phyloP scores from a whole-genome alignment of 192 early-diverging fungal genomes.

The Coemansia sp. region DNA sequence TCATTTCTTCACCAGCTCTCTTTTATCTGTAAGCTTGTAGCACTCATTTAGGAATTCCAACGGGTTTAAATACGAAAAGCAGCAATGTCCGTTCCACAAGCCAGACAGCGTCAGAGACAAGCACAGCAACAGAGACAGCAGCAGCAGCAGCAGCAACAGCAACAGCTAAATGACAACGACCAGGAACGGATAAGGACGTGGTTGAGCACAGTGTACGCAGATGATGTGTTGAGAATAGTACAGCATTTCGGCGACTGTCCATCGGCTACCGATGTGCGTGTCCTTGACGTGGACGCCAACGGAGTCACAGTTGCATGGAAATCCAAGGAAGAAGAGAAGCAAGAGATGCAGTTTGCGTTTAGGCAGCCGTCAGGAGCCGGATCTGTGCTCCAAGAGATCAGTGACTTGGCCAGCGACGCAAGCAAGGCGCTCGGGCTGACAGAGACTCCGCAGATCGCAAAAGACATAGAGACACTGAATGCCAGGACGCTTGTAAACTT shows the following conservation, averaged over 20 bases:
- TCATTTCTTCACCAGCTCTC: background rate
- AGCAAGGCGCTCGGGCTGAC: conserved; percentile 15
- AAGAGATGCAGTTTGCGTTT: conserved; percentile 45
- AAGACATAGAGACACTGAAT: conserved; percentile 22
- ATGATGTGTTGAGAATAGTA: conserved; percentile 24
- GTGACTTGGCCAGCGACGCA: conserved; percentile 36
- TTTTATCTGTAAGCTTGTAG: background rate
- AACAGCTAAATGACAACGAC: conserved; percentile 5
- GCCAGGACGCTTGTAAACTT: conserved; percentile 25
- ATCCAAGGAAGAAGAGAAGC: background rate
- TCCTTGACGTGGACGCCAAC: conserved; percentile 28
- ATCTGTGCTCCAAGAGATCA: conserved; percentile 31
- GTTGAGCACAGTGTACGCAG: conserved; percentile 24
- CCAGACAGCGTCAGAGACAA: conserved; percentile 11
- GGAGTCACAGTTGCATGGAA: conserved; percentile 38
- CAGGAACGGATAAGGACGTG: conserved; percentile 18
- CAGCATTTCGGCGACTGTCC: conserved; percentile 34
- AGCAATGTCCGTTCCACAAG: conserved; percentile 17
- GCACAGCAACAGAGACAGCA: background rate
- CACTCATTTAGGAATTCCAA: background rate
- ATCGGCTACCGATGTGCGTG: conserved; percentile 4
- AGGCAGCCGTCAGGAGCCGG: conserved; percentile 19
- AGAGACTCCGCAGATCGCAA: conserved; percentile 11
- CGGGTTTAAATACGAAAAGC: background rate
- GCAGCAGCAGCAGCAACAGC: conserved; percentile 10